These are phyloP conservation scores for Penicillium aurantiogriseum DNA, from an alignment of 2,329 filamentous ascomycete genomes.

Conservation along the genomic window DNA sequence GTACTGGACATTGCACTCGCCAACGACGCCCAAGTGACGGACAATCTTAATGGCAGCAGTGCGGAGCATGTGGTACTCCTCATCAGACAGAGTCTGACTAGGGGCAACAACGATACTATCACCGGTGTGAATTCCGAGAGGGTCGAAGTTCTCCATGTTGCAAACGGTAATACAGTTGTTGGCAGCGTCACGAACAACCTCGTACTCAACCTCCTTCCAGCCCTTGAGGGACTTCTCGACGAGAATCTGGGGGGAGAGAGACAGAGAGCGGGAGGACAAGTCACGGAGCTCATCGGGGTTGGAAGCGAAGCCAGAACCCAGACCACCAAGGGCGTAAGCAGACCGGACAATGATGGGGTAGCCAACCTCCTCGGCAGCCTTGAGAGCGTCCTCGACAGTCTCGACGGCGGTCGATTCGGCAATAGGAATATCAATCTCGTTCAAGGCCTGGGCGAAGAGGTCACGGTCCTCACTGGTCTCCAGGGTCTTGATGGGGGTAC, in stretches of 20 bases:
- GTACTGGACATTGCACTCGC: slow-evolving; percentile 98
- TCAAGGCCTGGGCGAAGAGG: slow-evolving; percentile 89
- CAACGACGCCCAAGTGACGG: slow-evolving; percentile 91
- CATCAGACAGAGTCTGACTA: slow-evolving; percentile 93
- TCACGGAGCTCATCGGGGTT: slow-evolving; percentile 92
- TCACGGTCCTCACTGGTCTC: slow-evolving; percentile 96
- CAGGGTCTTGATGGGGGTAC: slow-evolving; percentile 89
- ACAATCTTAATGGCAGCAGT: slow-evolving; percentile 98
- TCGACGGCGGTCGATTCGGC: slow-evolving; percentile 91
- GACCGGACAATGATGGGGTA: slow-evolving; percentile 98
- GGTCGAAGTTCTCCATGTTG: slow-evolving; percentile 99
- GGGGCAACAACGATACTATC: slow-evolving; percentile 98
- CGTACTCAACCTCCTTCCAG: slow-evolving; percentile 99
- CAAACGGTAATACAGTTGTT: slow-evolving; percentile 99
- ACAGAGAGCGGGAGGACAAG: slow-evolving; percentile 87
- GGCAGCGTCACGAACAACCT: slow-evolving; percentile 92
- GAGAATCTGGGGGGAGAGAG: slow-evolving; percentile 90
- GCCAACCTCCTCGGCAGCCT: slow-evolving; percentile 80
- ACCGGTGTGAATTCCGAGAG: slow-evolving; percentile 94
- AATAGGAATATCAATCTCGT: slow-evolving; percentile 97
- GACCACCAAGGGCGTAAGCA: slow-evolving; percentile 91
- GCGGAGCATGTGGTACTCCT: slow-evolving; percentile 99
- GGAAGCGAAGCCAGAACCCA: slow-evolving; percentile 93
- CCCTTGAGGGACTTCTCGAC: slow-evolving; percentile 98
- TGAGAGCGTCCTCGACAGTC: slow-evolving; percentile 87